phyloP scores from a whole-genome alignment of 2,329 filamentous ascomycete species.

The Zymoseptoria pseudotritici region DNA sequence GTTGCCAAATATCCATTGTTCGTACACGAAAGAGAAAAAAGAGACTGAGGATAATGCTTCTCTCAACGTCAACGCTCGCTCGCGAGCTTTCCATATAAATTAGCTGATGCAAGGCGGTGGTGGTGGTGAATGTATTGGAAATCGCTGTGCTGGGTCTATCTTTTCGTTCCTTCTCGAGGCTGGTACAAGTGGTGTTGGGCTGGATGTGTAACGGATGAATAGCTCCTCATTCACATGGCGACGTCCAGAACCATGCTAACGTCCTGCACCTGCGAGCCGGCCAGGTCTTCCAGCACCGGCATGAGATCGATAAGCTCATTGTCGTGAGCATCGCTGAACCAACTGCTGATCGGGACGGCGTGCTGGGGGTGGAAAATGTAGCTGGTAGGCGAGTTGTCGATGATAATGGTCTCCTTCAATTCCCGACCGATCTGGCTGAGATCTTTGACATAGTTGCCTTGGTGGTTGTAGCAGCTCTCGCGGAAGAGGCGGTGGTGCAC shows the following conservation, averaged over 20 bases:
- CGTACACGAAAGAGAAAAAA: neutral
- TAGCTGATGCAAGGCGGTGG: neutral
- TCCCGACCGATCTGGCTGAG: conserved; percentile 94
- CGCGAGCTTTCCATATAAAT: neutral
- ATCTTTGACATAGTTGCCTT: conserved; percentile 99
- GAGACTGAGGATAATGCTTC: neutral
- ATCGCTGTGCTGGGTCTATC: neutral
- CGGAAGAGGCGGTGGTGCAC: conserved; percentile 94
- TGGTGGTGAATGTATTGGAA: neutral
- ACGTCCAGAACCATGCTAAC: conserved; percentile 97
- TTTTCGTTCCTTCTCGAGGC: neutral
- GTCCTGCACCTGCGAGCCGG: conserved; percentile 79
- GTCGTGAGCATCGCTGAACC: conserved; percentile 99
- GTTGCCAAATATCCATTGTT: neutral
- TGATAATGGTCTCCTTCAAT: conserved; percentile 96
- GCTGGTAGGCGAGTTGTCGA: conserved; percentile 97
- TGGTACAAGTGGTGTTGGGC: neutral
- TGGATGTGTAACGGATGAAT: neutral
- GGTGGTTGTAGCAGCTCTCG: conserved; percentile 98
- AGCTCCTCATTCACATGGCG: conserved; percentile 40
- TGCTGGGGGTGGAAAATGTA: conserved; percentile 99
- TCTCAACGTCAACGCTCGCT: neutral
- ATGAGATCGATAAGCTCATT: conserved; percentile 97
- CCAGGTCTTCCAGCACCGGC: conserved; percentile 94
- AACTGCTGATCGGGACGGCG: conserved; percentile 97